Percentiles rank a stretch among this genome's conserved stretches.
phyloP scores from a whole-genome alignment of 345 rosid genomes.

The Cardamine occulta region DNA sequence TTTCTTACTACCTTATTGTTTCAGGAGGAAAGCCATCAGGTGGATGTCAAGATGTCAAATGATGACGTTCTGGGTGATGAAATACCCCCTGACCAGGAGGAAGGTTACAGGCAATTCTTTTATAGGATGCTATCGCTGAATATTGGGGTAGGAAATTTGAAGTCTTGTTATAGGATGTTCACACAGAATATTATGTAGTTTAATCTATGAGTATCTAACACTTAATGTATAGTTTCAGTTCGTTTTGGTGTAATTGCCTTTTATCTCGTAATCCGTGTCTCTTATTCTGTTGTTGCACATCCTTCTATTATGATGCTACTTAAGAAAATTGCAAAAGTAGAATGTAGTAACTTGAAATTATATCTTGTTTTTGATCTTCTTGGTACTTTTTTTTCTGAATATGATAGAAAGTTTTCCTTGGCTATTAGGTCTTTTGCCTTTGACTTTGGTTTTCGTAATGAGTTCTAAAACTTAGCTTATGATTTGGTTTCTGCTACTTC shows the following conservation, averaged over 20 bases:
- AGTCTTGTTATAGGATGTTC: constrained; percentile 17
- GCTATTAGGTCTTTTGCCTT: background rate
- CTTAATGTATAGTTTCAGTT: constrained; percentile 12
- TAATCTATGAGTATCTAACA: background rate
- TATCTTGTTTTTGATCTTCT: constrained; percentile 2
- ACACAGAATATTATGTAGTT: constrained; percentile 17
- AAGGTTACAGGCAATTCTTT: constrained; percentile 63
- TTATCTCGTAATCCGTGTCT: background rate
- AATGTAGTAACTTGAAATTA: constrained; percentile 20
- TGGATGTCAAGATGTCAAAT: constrained; percentile 71
- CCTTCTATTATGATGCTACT: background rate
- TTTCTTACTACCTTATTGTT: constrained; percentile 25
- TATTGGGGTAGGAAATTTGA: constrained; percentile 56
- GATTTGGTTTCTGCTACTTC: constrained; percentile 2
- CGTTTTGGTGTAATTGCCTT: constrained; percentile 12
- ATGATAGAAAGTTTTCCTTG: constrained; percentile 12
- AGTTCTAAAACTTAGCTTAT: background rate
- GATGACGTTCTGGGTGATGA: constrained; percentile 97
- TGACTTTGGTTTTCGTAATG: constrained; percentile 5
- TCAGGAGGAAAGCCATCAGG: constrained; percentile 75
- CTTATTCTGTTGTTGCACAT: constrained; percentile 9
- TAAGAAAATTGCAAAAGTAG: constrained; percentile 24
- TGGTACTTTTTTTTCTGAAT: constrained; percentile 19
- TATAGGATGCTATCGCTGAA: constrained; percentile 68
- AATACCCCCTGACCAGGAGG: constrained; percentile 81